Conservation (phyloP, 257 asterid species). For the Mentha longifolia region DNA sequence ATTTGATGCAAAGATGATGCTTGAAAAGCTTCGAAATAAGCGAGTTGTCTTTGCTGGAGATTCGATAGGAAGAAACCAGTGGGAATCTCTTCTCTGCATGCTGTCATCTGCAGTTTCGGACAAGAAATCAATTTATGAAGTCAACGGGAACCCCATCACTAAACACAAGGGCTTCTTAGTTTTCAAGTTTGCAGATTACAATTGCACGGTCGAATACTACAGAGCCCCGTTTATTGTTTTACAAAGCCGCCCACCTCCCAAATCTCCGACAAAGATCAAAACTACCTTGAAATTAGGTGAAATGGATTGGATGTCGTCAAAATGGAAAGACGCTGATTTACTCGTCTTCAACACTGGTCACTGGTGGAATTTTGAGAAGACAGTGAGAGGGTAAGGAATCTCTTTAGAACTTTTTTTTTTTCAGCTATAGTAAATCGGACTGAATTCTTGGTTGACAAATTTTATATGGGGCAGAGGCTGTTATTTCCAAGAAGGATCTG, state of each 20-base stretch:
- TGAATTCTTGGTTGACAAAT: background rate
- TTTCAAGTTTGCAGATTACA: slow-evolving; percentile 74
- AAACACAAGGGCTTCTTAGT: slow-evolving; percentile 90
- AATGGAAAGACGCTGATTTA: slow-evolving; percentile 84
- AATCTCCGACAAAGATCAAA: slow-evolving; percentile 44
- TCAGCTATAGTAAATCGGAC: background rate
- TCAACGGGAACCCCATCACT: slow-evolving; percentile 87
- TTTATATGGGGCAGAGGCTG: slow-evolving; percentile 67
- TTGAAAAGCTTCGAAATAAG: slow-evolving; percentile 76
- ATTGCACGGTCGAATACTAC: slow-evolving; percentile 86
- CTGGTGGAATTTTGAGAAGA: slow-evolving; percentile 97
- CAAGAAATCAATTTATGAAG: slow-evolving; percentile 69
- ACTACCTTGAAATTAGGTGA: slow-evolving; percentile 80
- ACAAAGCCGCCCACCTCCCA: slow-evolving; percentile 86
- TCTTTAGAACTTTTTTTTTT: background rate
- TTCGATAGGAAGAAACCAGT: slow-evolving; percentile 98
- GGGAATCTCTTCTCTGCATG: slow-evolving; percentile 97
- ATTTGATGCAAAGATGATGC: slow-evolving; percentile 72
- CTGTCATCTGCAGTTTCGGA: slow-evolving; percentile 68
- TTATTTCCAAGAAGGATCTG: slow-evolving; percentile 85
- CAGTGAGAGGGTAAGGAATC: slow-evolving; percentile 70
- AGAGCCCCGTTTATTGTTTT: slow-evolving; percentile 90
- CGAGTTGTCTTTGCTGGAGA: slow-evolving; percentile 89
- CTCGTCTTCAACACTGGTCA: slow-evolving; percentile 83
- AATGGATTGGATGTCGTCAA: slow-evolving; percentile 79